These are phyloP conservation scores for Paxillus involutus DNA, from an alignment of 768 basidiomycete genomes.

Conservation along the genomic window DNA sequence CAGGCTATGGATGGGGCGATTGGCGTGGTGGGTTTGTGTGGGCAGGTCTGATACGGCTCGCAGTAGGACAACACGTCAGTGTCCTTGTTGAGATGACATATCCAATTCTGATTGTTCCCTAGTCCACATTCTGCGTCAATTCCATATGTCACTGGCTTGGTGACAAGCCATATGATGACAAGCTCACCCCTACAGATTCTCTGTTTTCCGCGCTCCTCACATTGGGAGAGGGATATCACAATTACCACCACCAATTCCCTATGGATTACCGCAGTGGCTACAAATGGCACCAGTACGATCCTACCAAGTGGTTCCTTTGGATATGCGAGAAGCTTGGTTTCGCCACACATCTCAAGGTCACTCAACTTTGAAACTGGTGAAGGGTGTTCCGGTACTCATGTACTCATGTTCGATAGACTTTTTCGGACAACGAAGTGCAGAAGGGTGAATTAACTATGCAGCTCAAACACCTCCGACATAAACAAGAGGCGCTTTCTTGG, in stretches of 20 bases:
- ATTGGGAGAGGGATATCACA: slow-evolving; percentile 94
- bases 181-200: slow-evolving; percentile 86
- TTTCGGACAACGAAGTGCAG: slow-evolving; percentile 63
- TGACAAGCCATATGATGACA: slow-evolving; percentile 87
- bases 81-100: slow-evolving; percentile 1
- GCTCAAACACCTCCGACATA: slow-evolving; percentile 76
- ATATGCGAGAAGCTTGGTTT: slow-evolving; percentile 45
- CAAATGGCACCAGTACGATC: slow-evolving; percentile 84
- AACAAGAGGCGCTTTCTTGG: slow-evolving; percentile 74
- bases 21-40: slow-evolving; percentile 23
- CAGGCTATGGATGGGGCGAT: slow-evolving; percentile 20
- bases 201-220: slow-evolving; percentile 82
- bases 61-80: slow-evolving; percentile 82
- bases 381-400: neutral
- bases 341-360: slow-evolving; percentile 51
- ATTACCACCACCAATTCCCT: slow-evolving; percentile 94
- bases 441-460: slow-evolving; percentile 93
- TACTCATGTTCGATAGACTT: slow-evolving; percentile 20
- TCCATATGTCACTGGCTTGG: slow-evolving; percentile 94
- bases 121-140: slow-evolving; percentile 94
- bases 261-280: slow-evolving; percentile 95
- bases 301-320: slow-evolving; percentile 83
- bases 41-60: slow-evolving; percentile 51
- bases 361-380: neutral
- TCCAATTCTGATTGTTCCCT: neutral